Evolutionary conservation across 2,329 filamentous ascomycete genomes (phyloP).

Genomic region (Colletotrichum sp.): DNA sequence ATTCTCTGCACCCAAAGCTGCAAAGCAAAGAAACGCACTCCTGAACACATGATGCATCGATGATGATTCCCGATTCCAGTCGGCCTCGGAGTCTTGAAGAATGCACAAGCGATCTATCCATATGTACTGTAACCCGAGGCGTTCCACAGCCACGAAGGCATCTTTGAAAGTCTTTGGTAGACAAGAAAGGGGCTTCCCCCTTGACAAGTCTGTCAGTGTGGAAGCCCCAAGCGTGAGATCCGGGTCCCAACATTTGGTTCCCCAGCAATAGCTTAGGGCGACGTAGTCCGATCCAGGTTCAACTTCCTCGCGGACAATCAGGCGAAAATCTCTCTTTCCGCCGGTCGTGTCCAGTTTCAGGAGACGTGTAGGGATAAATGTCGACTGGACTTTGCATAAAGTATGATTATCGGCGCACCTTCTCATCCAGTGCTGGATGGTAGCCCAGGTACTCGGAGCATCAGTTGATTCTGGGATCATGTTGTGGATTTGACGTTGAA

Average conservation of each 20-base stretch:
- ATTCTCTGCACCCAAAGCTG: neutral
- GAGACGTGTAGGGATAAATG: neutral
- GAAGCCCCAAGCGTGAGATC: neutral
- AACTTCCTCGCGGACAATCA: neutral
- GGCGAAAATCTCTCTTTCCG: too few species aligned
- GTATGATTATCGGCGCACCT: neutral
- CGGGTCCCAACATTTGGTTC: neutral
- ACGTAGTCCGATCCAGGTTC: accelerated
- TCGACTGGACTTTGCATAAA: neutral
- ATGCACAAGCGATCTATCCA: neutral
- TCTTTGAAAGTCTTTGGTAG: neutral
- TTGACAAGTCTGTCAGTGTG: accelerated
- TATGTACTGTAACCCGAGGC: neutral
- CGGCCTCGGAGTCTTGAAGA: neutral
- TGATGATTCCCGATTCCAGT: neutral
- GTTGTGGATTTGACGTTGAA: neutral
- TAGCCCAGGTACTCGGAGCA: neutral
- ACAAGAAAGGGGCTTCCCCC: neutral
- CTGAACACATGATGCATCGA: neutral
- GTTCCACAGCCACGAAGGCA: neutral
- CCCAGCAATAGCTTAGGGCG: neutral
- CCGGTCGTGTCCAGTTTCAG: neutral
- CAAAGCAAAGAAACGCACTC: neutral
- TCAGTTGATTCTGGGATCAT: neutral
- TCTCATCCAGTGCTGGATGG: neutral